Evolutionary conservation across 495 filamentous ascomycete genomes (phyloP).

Genomic region (Penicillium fimorum): DNA sequence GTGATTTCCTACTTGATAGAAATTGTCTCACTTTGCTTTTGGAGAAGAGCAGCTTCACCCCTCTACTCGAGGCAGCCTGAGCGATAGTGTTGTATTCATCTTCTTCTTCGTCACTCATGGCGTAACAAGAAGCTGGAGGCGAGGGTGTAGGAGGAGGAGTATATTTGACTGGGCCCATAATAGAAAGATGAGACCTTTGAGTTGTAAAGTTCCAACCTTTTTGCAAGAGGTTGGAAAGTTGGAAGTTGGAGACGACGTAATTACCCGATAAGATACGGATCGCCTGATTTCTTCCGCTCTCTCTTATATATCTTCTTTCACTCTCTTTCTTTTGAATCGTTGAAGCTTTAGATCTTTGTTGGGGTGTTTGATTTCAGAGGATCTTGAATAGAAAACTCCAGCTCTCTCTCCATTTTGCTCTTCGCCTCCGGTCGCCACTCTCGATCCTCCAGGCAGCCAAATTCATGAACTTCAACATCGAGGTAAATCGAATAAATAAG

Average conservation of each 20-base stretch:
- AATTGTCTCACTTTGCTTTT: constrained; percentile 78
- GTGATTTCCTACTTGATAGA: background rate
- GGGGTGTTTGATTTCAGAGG: background rate
- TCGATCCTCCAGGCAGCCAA: background rate
- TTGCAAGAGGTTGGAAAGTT: background rate
- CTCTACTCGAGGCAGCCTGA: constrained; percentile 71
- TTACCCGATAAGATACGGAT: constrained; percentile 7
- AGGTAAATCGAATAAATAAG: background rate
- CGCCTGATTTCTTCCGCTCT: background rate
- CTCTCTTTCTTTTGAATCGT: background rate
- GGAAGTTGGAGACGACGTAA: constrained; percentile 8
- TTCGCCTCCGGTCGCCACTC: background rate
- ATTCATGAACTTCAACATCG: background rate
- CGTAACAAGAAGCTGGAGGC: constrained; percentile 90
- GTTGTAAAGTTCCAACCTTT: background rate
- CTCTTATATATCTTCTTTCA: background rate
- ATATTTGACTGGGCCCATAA: constrained; percentile 37
- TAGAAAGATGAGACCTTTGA: constrained; percentile 7
- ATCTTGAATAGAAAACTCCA: background rate
- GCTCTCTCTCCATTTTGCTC: background rate
- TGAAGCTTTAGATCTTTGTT: background rate
- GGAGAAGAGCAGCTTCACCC: constrained; percentile 92
- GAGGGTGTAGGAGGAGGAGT: constrained; percentile 58
- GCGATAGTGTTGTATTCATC: constrained; percentile 94
- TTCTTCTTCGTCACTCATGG: constrained; percentile 94